Evolutionary conservation across 306 rosid genomes (phyloP).

Genomic region (Begonia fuchsioides): DNA sequence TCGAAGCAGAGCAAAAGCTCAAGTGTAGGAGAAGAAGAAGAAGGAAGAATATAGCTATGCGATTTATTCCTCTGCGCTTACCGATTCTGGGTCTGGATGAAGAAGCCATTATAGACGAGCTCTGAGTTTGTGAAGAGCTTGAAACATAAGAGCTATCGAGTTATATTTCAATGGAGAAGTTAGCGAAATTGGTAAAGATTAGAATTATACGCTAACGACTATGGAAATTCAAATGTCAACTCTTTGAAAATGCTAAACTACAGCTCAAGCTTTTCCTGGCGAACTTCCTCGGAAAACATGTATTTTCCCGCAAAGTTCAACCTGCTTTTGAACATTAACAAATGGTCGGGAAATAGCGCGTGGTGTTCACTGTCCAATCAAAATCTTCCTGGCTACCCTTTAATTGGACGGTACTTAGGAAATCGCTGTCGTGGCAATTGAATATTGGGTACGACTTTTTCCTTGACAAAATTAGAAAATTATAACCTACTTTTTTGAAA

Average conservation of each 20-base stretch:
- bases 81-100: not conserved
- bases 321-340: too few relatives aligned
- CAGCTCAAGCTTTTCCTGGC: not conserved
- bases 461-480: too few relatives aligned
- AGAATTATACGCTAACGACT: conserved; percentile 1
- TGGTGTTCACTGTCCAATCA: too few relatives aligned
- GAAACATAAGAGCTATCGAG: not conserved
- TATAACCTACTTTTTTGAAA: too few relatives aligned
- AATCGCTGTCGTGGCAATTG: too few relatives aligned
- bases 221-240: not conserved
- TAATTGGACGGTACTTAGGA: too few relatives aligned
- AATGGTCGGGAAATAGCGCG: too few relatives aligned
- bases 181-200: not conserved
- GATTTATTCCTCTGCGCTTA: not conserved
- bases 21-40: too few relatives aligned
- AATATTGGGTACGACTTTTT: too few relatives aligned
- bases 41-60: not conserved
- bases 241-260: not conserved
- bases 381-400: too few relatives aligned
- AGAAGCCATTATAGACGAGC: not conserved
- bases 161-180: not conserved
- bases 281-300: not conserved
- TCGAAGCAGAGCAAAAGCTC: too few relatives aligned
- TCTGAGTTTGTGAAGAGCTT: not conserved
- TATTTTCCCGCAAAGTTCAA: not conserved